Evolutionary conservation across 2,329 filamentous ascomycete genomes (phyloP).

Genomic region (Cytospora piceae): DNA sequence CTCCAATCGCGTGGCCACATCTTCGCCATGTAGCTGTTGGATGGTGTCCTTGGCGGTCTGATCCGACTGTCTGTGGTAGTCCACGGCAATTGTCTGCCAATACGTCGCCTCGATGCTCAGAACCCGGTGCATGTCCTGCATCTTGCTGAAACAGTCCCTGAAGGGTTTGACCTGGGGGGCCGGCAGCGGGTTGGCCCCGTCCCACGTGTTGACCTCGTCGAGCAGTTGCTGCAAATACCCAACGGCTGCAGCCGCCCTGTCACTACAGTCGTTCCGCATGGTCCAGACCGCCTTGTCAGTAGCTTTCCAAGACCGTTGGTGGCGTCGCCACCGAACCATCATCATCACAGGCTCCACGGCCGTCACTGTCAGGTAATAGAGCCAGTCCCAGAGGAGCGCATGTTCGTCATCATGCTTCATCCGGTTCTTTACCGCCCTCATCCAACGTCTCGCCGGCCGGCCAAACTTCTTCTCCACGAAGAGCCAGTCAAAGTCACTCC

Average conservation of each 20-base stretch:
- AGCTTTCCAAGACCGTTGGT: neutral
- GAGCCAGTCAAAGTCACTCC: constrained; percentile 4
- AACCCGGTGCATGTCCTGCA: constrained; percentile 1
- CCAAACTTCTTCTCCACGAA: constrained; percentile 3
- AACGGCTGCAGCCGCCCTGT: neutral
- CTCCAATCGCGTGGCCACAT: neutral
- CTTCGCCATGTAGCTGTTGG: neutral
- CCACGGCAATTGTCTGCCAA: neutral
- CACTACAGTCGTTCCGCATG: neutral
- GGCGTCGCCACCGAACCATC: neutral
- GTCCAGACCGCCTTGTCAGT: constrained; percentile 16
- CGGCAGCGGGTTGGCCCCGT: neutral
- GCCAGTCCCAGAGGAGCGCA: constrained; percentile 21
- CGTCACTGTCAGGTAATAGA: neutral
- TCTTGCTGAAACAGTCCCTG: neutral
- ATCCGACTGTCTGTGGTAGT: constrained; percentile 3
- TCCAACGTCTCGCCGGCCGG: constrained; percentile 6
- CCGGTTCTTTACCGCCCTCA: neutral
- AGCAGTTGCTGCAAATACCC: constrained; percentile 5
- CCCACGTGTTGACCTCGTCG: neutral
- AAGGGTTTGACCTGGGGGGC: neutral
- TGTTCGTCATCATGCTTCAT: constrained; percentile 2
- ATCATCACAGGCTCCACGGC: constrained; percentile 6
- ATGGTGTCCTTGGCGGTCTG: neutral
- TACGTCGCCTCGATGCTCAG: constrained; percentile 1